Percentiles rank a stretch among this genome's conserved stretches.
Conservation (phyloP, 2,329 filamentous ascomycete genomes). For the Coleophoma crateriformis region DNA sequence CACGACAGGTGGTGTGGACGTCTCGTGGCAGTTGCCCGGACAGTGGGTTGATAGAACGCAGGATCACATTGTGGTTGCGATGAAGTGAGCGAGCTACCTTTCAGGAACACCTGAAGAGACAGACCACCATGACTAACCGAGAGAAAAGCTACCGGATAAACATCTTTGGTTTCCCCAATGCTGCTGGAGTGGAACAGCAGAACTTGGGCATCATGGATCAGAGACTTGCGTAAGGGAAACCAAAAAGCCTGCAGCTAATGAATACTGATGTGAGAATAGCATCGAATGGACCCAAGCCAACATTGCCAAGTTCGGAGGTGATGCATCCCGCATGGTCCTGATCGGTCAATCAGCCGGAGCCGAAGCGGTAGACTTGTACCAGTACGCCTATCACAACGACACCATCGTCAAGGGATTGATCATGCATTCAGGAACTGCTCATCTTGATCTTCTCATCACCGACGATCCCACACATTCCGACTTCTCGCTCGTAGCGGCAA, state of each 20-base stretch:
- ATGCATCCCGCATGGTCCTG: slow-evolving; percentile 42
- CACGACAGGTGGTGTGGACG: slow-evolving; percentile 3
- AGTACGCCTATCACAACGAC: slow-evolving; percentile 12
- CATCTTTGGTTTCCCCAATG: slow-evolving; percentile 29
- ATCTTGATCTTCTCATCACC: not conserved
- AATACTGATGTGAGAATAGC: not conserved
- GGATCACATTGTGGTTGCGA: slow-evolving; percentile 20
- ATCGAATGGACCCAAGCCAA: slow-evolving; percentile 31
- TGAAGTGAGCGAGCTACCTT: slow-evolving; percentile 11
- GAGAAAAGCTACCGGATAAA: slow-evolving; percentile 28
- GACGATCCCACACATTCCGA: not conserved
- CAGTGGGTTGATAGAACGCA: slow-evolving; percentile 10
- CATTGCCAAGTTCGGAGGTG: slow-evolving; percentile 31
- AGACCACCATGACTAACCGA: too few relatives aligned
- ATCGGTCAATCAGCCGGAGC: slow-evolving; percentile 56
- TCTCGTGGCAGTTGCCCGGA: slow-evolving; percentile 3
- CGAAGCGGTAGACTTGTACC: slow-evolving; percentile 38
- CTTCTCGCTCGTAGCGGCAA: not conserved
- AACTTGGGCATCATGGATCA: slow-evolving; percentile 14
- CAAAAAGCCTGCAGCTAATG: not conserved
- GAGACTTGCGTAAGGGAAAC: slow-evolving; percentile 19
- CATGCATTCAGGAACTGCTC: slow-evolving; percentile 2
- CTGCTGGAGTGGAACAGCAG: slow-evolving; percentile 4
- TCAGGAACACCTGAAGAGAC: too few relatives aligned
- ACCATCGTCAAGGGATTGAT: slow-evolving; percentile 10